Conservation (phyloP, 2,329 filamentous ascomycete genomes). For the Phoma sp. region DNA sequence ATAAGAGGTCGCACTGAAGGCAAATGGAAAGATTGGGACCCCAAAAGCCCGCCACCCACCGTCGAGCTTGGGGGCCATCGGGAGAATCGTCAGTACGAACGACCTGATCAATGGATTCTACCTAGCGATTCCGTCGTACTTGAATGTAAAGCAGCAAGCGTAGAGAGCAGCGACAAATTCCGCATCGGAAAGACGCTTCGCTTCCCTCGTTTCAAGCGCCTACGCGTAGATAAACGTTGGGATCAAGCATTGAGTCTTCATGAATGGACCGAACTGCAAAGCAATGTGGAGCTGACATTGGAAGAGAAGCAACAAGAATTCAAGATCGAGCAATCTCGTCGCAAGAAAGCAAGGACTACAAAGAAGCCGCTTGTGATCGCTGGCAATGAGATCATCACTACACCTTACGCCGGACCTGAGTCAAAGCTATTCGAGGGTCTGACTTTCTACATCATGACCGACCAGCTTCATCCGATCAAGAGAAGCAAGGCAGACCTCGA, state of each 20-base stretch:
- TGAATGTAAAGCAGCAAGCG: constrained; percentile 84
- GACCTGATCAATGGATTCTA: constrained; percentile 91
- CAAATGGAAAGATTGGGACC: constrained; percentile 89
- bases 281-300: constrained; percentile 70
- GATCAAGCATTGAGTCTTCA: constrained; percentile 76
- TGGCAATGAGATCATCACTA: constrained; percentile 62
- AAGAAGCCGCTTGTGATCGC: constrained; percentile 76
- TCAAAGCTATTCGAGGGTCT: constrained; percentile 75
- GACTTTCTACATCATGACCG: constrained; percentile 83
- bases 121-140: constrained; percentile 87
- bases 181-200: constrained; percentile 77
- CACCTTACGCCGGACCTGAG: constrained; percentile 62
- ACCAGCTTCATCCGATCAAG: constrained; percentile 71
- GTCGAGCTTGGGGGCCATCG: constrained; percentile 76
- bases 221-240: constrained; percentile 87
- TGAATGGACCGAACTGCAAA: constrained; percentile 76
- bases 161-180: constrained; percentile 78
- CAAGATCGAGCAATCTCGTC: constrained; percentile 70
- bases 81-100: constrained; percentile 74
- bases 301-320: constrained; percentile 73
- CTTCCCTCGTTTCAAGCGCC: constrained; percentile 85
- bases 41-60: constrained; percentile 74
- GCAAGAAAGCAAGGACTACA: constrained; percentile 65
- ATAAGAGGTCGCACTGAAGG: constrained; percentile 85
- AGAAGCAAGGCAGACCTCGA: constrained; percentile 82